phyloP scores from a whole-genome alignment of 176 grass and related monocot genomes.

The Lolium multiflorum region DNA sequence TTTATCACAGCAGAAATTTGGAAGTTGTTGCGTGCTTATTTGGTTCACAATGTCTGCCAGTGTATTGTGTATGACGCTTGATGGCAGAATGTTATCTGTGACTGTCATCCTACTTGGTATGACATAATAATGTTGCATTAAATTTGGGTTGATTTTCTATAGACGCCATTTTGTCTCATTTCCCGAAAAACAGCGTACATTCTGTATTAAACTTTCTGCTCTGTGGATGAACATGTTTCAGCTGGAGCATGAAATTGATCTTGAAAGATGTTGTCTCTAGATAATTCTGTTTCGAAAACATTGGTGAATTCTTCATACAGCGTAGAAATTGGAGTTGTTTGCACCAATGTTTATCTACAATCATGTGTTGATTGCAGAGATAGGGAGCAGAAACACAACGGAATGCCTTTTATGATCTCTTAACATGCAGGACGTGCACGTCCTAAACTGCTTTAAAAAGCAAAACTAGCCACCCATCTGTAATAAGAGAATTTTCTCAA shows the following conservation, averaged over 20 bases:
- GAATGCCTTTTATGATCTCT: background rate
- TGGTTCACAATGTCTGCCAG: slow-evolving; percentile 37
- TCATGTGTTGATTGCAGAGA: background rate
- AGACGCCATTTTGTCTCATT: background rate
- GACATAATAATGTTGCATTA: slow-evolving; percentile 40
- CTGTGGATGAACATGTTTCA: background rate
- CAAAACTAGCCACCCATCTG: background rate
- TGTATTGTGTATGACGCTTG: slow-evolving; percentile 35
- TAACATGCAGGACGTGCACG: background rate
- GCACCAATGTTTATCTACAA: background rate
- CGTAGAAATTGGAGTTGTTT: background rate
- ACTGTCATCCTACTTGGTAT: slow-evolving; percentile 28
- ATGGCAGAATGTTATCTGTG: slow-evolving; percentile 18
- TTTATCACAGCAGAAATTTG: slow-evolving; percentile 44
- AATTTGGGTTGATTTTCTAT: slow-evolving; percentile 38
- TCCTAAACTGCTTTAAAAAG: background rate
- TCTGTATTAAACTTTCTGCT: background rate
- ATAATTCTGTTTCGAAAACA: background rate
- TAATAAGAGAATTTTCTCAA: background rate
- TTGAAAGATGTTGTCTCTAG: background rate
- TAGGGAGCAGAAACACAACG: background rate
- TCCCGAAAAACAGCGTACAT: background rate
- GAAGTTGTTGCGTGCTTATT: slow-evolving; percentile 50
- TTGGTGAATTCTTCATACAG: too few species aligned
- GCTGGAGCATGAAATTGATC: background rate